Percentiles rank a stretch among this genome's conserved stretches.
Evolutionary conservation across 345 rosid genomes (phyloP).

Genomic region (Gossypioides kirkii): DNA sequence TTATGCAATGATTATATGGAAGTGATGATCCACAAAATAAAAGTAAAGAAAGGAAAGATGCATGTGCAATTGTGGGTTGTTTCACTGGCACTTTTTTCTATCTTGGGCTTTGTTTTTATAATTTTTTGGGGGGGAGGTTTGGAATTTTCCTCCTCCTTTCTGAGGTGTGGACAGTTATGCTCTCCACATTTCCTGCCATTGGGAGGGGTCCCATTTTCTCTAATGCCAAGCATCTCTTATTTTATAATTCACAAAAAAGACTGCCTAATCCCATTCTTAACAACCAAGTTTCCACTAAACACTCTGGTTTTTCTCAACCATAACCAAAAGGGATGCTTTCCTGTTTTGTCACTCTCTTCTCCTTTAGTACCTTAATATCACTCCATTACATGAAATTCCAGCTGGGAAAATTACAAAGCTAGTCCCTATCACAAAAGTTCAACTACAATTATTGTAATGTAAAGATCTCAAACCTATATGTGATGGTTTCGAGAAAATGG

Average conservation of each 20-base stretch:
- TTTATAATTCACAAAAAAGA: slow-evolving; percentile 1
- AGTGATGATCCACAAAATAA: slow-evolving; percentile 24
- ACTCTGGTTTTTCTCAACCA: background rate
- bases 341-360: background rate
- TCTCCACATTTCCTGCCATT: slow-evolving; percentile 32
- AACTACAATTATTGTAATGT: background rate
- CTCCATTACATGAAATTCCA: background rate
- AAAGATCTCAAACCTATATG: background rate
- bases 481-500: background rate
- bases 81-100: slow-evolving; percentile 29
- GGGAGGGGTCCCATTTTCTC: slow-evolving; percentile 20
- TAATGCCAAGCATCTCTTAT: background rate
- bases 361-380: background rate
- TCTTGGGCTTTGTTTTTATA: slow-evolving; percentile 23
- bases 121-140: slow-evolving; percentile 23
- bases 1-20: slow-evolving; percentile 41
- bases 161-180: slow-evolving; percentile 33
- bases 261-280: slow-evolving; percentile 9
- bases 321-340: background rate
- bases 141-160: slow-evolving; percentile 24
- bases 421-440: background rate
- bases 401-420: background rate
- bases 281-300: slow-evolving; percentile 14
- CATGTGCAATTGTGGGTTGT: slow-evolving; percentile 45
- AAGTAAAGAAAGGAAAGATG: slow-evolving; percentile 24